A percentile compares a stretch with the other conserved stretches of the same genome.
These are phyloP conservation scores for Akebia trifoliata DNA, from an alignment of 164 flowering plant species.

Conservation along the genomic window DNA sequence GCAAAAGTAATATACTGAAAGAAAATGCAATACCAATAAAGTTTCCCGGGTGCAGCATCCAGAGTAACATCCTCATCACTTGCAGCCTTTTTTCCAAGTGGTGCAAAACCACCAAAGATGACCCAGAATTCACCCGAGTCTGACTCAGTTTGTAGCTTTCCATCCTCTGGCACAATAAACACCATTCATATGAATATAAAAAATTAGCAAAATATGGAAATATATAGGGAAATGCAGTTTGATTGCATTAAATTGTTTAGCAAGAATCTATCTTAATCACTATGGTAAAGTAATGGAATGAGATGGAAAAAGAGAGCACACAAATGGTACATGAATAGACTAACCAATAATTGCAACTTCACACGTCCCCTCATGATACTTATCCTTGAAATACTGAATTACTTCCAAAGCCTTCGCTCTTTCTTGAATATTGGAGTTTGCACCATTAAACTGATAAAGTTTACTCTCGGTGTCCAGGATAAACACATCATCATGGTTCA, in stretches of 20 bases:
- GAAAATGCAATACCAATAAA: constrained; percentile 55
- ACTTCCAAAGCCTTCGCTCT: constrained; percentile 99
- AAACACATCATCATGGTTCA: constrained; percentile 99
- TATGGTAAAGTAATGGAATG: too few species aligned
- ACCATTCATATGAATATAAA: constrained; percentile 4
- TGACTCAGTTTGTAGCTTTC: constrained; percentile 84
- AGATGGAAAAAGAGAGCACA: neutral
- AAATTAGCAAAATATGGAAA: neutral
- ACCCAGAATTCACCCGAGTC: constrained; percentile 99
- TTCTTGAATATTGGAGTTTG: constrained; percentile 96
- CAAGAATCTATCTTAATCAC: too few species aligned
- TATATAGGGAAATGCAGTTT: constrained; percentile 1
- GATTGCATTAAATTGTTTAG: too few species aligned
- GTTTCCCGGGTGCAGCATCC: constrained; percentile 75
- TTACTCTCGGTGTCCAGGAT: constrained; percentile 82
- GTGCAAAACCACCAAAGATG: constrained; percentile 98
- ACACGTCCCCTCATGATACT: constrained; percentile 87
- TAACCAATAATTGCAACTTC: constrained; percentile 95
- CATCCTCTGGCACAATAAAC: constrained; percentile 87
- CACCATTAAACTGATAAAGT: constrained; percentile 98
- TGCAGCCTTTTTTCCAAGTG: constrained; percentile 77
- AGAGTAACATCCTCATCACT: constrained; percentile 82
- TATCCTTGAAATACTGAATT: constrained; percentile 85
- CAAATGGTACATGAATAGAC: constrained; percentile 14
- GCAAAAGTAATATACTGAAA: neutral